phyloP scores from a whole-genome alignment of 108 stramenopile species.

The Conticribra weissflogii region DNA sequence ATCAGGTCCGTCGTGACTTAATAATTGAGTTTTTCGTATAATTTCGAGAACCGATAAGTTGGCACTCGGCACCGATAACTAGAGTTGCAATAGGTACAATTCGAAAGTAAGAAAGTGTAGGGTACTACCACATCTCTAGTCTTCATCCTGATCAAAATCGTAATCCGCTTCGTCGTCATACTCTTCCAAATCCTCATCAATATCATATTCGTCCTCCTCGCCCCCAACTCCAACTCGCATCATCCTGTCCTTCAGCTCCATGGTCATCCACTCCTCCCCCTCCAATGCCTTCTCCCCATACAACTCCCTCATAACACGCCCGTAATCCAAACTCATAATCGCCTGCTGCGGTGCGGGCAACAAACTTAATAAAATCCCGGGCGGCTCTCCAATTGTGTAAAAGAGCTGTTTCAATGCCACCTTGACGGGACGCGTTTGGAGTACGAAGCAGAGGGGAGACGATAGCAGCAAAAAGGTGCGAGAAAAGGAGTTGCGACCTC shows the following conservation, averaged over 20 bases:
- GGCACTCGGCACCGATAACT: no score
- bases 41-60: no score
- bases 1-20: no score
- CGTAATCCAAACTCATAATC: conserved; percentile 71
- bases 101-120: no score
- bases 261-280: conserved; percentile 23
- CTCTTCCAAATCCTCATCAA: no score
- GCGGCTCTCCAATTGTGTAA: conserved; percentile 76
- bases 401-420: conserved; percentile 74
- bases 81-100: no score
- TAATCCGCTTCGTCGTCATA: no score
- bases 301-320: conserved; percentile 35
- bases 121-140: no score
- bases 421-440: conserved; percentile 86
- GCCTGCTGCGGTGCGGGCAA: conserved; percentile 86
- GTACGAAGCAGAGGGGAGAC: conserved; percentile 73
- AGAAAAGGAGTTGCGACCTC: conserved; percentile 71
- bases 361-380: conserved; percentile 73
- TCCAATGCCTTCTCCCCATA: conserved; percentile 49
- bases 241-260: conserved; percentile 25
- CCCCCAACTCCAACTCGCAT: conserved; percentile 1
- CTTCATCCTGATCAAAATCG: no score
- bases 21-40: no score
- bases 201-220: conserved; percentile 3
- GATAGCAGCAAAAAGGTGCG: conserved; percentile 62